Base-by-base conservation (phyloP, 1,284 basidiomycete species). In the Coniferiporia weirii region DNA sequence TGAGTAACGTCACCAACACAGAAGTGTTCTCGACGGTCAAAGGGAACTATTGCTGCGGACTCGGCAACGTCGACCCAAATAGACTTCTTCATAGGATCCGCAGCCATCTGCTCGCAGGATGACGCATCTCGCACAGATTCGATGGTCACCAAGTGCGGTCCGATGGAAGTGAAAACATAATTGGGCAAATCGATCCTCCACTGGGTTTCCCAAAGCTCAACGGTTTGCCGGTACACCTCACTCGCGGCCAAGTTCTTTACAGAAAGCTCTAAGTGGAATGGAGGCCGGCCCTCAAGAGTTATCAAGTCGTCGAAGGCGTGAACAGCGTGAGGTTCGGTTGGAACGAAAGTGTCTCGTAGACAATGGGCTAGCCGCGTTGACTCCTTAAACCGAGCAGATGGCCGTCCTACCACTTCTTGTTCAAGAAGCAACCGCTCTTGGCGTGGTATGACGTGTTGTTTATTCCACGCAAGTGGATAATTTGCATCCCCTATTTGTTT, bases 1-100 rank as follows among this genome's bases (percentile, higher is more conserved):
- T 94, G 92, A 9, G 93, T 81, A 52, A 84, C 80, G 66, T 98
- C 95, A 27, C 95, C 96, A 8, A 94, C 89, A 71, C 96, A 99
- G 65, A 91, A 88, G 71, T 98, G 88, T 63, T 79, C 79, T 53
- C 86, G 81, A 48, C 87, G 77, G 64, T 90, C 89, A 63, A 93
- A 84, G 0, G 95, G 85, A 38, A 94, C 82, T 61, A 99, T 95
- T 8, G 92, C 86, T 7, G 96, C 96, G 1, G 92, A 94, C 73
- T 98, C 96, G 5, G 94, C 92, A 9, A 98, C 94, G 64, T 97
- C 93, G 22, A 93, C 79, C 80, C 85, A 85, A 46, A 93, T 81
- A 36, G 82, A 81, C 60, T 83, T 77, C 35, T 75, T 75, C 60
- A 84, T 77, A n/a, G 81, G 80, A 66, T 93, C 86, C 43, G 83